phyloP scores from a whole-genome alignment of 352 stramenopile species.

The Phytopythium sindhum region DNA sequence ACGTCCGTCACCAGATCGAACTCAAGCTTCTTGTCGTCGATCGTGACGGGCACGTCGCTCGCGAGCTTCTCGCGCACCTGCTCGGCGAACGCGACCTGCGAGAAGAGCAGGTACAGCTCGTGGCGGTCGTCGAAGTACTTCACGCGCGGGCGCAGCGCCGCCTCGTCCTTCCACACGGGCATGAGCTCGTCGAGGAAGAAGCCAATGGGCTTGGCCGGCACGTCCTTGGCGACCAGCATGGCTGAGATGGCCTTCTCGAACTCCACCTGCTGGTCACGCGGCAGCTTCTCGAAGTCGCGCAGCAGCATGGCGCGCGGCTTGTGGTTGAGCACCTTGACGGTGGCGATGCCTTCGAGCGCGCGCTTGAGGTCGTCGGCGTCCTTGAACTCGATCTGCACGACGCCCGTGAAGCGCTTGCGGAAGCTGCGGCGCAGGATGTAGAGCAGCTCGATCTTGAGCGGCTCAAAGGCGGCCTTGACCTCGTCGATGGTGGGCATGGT shows the following conservation, averaged over 20 bases:
- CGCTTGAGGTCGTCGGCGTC: constrained; percentile 48
- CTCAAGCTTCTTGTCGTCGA: constrained; percentile 57
- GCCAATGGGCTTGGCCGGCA: constrained; percentile 64
- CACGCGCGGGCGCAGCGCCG: constrained; percentile 59
- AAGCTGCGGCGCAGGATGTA: constrained; percentile 75
- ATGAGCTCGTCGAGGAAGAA: constrained; percentile 75
- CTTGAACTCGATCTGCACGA: constrained; percentile 75
- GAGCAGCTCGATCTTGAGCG: constrained; percentile 55
- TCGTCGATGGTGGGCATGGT: constrained; percentile 71
- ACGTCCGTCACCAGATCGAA: constrained; percentile 81
- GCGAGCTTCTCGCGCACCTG: constrained; percentile 45
- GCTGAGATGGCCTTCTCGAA: constrained; percentile 81
- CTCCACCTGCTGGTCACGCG: constrained; percentile 66
- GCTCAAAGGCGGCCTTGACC: constrained; percentile 62
- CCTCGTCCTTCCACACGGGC: constrained; percentile 66
- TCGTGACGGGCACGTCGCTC: constrained; percentile 35
- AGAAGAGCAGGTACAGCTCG: constrained; percentile 80
- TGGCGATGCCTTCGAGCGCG: constrained; percentile 43
- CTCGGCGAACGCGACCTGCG: constrained; percentile 64
- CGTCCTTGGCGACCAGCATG: constrained; percentile 83
- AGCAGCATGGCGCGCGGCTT: constrained; percentile 52
- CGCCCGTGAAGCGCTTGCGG: constrained; percentile 68
- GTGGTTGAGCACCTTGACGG: constrained; percentile 58
- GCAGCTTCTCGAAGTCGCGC: constrained; percentile 57
- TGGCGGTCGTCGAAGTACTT: constrained; percentile 62